Conservation (phyloP, 2,329 filamentous ascomycete genomes). For the Chlorencoelia australis region DNA sequence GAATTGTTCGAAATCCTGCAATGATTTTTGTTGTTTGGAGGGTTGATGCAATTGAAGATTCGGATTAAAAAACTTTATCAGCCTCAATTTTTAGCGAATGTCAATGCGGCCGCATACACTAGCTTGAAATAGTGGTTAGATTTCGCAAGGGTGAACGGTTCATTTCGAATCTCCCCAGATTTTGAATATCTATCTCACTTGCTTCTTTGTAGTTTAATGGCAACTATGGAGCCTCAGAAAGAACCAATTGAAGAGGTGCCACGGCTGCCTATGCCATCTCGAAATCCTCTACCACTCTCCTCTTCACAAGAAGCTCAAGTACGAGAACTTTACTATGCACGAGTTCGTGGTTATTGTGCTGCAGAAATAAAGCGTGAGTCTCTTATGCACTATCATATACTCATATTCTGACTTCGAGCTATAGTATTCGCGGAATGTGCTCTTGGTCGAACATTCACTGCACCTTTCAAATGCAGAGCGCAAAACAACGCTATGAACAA, state of each 20-base stretch:
- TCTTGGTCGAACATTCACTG: slow-evolving; percentile 72
- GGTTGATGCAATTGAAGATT: no score
- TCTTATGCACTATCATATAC: not conserved
- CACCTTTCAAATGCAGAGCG: slow-evolving; percentile 75
- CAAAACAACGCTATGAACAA: slow-evolving; percentile 81
- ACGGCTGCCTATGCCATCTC: slow-evolving; percentile 39
- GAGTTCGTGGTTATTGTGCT: slow-evolving; percentile 66
- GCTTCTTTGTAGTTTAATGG: slow-evolving; percentile 13
- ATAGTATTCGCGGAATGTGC: slow-evolving; percentile 89
- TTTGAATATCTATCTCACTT: slow-evolving; percentile 1
- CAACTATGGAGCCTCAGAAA: slow-evolving; percentile 22
- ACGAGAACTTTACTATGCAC: slow-evolving; percentile 68
- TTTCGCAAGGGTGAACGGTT: no score
- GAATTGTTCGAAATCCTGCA: no score
- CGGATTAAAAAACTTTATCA: slow-evolving; percentile 5
- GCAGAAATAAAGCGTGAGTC: slow-evolving; percentile 64
- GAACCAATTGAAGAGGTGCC: slow-evolving; percentile 20
- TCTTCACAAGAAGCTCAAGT: slow-evolving; percentile 75
- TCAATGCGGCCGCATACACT: not conserved
- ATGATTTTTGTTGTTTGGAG: no score
- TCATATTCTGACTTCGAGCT: slow-evolving; percentile 1
- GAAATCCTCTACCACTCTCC: slow-evolving; percentile 76
- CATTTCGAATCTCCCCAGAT: no score
- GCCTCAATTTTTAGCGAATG: not conserved
- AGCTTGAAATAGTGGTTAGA: no score